Conservation (phyloP, 306 rosid genomes). For the Carpinus viminea region DNA sequence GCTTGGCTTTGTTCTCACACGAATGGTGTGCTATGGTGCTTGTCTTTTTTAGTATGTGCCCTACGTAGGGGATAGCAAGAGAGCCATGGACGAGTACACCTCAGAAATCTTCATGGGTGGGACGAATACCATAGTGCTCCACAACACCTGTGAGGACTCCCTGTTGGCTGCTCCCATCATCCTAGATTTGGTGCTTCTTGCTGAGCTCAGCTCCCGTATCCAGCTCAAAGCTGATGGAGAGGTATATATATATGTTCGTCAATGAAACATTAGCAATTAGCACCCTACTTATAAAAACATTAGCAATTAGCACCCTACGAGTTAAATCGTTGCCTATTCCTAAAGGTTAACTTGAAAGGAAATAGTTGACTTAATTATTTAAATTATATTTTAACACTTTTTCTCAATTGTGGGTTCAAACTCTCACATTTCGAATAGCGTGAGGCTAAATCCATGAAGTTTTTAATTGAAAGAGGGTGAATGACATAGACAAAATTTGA, state of each 20-base stretch:
- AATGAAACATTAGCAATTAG: neutral
- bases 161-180: slow-evolving; percentile 96
- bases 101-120: slow-evolving; percentile 99
- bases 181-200: slow-evolving; percentile 93
- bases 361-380: no score
- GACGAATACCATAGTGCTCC: slow-evolving; percentile 82
- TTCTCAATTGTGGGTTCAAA: no score
- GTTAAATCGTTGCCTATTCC: no score
- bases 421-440: no score
- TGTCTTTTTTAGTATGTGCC: slow-evolving; percentile 75
- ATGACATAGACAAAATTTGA: no score
- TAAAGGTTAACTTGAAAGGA: no score
- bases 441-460: no score
- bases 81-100: slow-evolving; percentile 99
- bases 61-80: slow-evolving; percentile 94
- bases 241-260: slow-evolving; percentile 47
- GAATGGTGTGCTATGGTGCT: slow-evolving; percentile 15
- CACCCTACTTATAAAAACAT: slow-evolving; percentile 4
- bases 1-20: neutral
- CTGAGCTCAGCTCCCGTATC: slow-evolving; percentile 96
- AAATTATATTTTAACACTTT: no score
- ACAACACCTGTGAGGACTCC: slow-evolving; percentile 99
- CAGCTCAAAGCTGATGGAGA: slow-evolving; percentile 87
- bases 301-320: slow-evolving; percentile 1
- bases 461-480: no score